Base-by-base conservation (phyloP, 2,329 filamentous ascomycete genomes). In the Aureobasidium sp. region DNA sequence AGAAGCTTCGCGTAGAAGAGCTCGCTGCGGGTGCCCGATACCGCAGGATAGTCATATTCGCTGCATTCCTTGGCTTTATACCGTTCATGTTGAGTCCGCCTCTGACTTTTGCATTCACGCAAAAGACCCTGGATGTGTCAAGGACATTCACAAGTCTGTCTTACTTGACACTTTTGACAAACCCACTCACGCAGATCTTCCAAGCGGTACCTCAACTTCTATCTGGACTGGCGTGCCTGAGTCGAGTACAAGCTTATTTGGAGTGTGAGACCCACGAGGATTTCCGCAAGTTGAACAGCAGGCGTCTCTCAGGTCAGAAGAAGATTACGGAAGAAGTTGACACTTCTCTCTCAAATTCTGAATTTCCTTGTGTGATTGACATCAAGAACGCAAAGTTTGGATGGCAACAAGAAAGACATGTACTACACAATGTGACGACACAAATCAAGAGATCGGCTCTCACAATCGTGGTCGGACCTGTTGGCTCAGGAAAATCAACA, bases 401-500 rank as follows among this genome's bases (percentile, higher is more conserved):
- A 25, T 53, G 50, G 50, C 34, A 53, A 27, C 9, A 8, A 41
- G 50, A 27, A 5, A 37, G 41, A 13, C 5, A 27, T 13, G 25
- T 53, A 16, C n/a, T 53, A 0, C 50, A 29, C n/a, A 9, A 30
- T 8, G 4, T 53, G 9, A 53, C 6, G 11, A 34, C 30, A 5
- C 13, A 37, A 2, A 39, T 53, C 34, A 27, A 1, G 30, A 27
- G 73, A 25, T 73, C 73, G 37, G 77, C 75, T 62, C 72, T 81
- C 53, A 79, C 76, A 29, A 77, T 81, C 68, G 67, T 82, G 10
- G 72, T 81, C 61, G 80, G 79, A 16, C 79, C 80, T 16, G 77
- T 80, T 29, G 80, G 78, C 5, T 81, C 77, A 62, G 81, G 80
- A 4, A 83, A 82, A 63, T 81, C 80, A 25, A 81, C 79, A 4